Percentiles rank a stretch among this genome's conserved stretches.
phyloP scores from a whole-genome alignment of 345 rosid species.

The Eucalyptus dawsonii region DNA sequence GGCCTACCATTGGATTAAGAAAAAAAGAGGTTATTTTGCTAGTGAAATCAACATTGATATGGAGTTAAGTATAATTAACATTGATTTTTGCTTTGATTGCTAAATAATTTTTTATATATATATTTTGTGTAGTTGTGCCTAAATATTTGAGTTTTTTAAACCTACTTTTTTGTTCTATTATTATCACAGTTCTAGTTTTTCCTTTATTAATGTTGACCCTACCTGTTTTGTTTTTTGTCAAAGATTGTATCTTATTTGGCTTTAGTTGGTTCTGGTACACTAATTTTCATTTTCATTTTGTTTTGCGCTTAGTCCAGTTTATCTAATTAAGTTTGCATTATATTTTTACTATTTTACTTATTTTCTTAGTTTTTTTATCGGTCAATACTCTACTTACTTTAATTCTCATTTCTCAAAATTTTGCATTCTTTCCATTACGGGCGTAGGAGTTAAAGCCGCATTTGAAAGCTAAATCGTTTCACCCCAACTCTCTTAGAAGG shows the following conservation, averaged over 20 bases:
- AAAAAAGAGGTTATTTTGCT: no score
- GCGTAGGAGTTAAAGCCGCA: no score
- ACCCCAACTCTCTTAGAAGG: no score
- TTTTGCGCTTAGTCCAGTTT: fast-evolving
- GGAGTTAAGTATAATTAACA: not conserved
- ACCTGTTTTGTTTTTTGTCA: no score
- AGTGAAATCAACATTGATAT: not conserved
- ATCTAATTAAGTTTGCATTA: not conserved
- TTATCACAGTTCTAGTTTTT: not conserved
- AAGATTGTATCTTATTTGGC: not conserved
- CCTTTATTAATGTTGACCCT: fast-evolving
- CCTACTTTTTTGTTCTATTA: not conserved
- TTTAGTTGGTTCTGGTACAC: not conserved
- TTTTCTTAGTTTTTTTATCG: no score
- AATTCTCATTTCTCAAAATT: no score
- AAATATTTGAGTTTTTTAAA: no score
- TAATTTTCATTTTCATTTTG: not conserved
- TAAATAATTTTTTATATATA: no score
- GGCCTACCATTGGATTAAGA: not conserved
- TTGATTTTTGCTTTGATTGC: fast-evolving
- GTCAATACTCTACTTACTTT: no score
- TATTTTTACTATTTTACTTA: no score
- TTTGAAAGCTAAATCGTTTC: no score
- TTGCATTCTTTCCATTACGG: no score
- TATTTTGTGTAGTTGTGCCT: not conserved